Percentiles rank a stretch among this genome's conserved stretches.
Conservation (phyloP, 345 rosid species). For the Populus simonii region DNA sequence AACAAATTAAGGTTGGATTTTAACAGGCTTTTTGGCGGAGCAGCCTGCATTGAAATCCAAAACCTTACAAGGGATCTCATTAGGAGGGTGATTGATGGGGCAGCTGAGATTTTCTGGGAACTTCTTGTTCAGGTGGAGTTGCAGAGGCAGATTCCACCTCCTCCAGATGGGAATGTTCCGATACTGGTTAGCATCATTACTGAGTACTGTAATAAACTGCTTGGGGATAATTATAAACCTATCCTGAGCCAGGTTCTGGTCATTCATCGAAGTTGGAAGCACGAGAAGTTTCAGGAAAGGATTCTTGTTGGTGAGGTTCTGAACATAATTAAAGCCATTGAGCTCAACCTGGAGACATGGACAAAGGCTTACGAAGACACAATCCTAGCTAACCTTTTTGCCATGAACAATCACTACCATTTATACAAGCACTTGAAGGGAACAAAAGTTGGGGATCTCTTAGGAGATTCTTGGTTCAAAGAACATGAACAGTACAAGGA, state of each 20-base stretch:
- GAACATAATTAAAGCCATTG: conserved; percentile 65
- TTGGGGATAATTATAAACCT: conserved; percentile 81
- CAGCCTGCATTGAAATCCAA: conserved; percentile 87
- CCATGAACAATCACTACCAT: conserved; percentile 94
- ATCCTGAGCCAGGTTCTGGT: conserved; percentile 72
- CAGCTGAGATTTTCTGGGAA: conserved; percentile 94
- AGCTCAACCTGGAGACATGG: conserved; percentile 76
- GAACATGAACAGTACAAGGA: conserved; percentile 88
- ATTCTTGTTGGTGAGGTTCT: conserved; percentile 66
- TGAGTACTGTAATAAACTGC: conserved; percentile 79
- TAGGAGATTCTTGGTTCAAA: conserved; percentile 78
- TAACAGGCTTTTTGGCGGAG: conserved; percentile 94
- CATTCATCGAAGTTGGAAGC: conserved; percentile 94
- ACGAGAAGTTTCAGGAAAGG: conserved; percentile 81
- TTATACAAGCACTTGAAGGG: conserved; percentile 81
- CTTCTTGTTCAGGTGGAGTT: conserved; percentile 84
- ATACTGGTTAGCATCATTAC: conserved; percentile 76
- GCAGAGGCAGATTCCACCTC: conserved; percentile 78
- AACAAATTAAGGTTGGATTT: conserved; percentile 89
- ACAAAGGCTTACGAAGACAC: conserved; percentile 65
- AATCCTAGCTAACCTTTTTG: conserved; percentile 60
- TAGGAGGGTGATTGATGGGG: conserved; percentile 80
- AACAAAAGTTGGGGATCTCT: conserved; percentile 70
- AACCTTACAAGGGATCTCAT: conserved; percentile 94
- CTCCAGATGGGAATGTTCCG: conserved; percentile 77